phyloP scores from a whole-genome alignment of 2,329 filamentous ascomycete species.

The Aspergillus ochraceus region DNA sequence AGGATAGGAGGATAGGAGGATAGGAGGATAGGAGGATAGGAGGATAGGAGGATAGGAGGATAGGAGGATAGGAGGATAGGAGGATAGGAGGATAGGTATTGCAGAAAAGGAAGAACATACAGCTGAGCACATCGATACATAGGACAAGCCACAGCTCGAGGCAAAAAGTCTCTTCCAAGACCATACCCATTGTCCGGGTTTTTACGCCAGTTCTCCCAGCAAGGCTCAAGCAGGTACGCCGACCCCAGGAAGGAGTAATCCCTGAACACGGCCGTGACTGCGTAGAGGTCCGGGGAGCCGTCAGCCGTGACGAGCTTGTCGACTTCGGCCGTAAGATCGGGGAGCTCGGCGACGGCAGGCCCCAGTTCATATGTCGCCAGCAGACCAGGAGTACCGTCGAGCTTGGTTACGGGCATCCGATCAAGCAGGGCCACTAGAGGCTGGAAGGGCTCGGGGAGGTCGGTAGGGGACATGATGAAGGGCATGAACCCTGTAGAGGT shows the following conservation, averaged over 20 bases:
- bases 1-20: background rate
- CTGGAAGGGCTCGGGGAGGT: constrained; percentile 72
- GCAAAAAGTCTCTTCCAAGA: constrained; percentile 71
- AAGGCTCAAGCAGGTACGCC: constrained; percentile 87
- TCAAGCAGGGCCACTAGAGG: constrained; percentile 70
- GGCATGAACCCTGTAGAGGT: constrained; percentile 48
- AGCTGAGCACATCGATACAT: constrained; percentile 81
- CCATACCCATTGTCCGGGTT: constrained; percentile 69
- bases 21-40: background rate
- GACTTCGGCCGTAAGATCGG: constrained; percentile 72
- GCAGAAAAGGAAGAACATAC: constrained; percentile 56
- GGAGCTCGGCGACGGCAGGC: constrained; percentile 71
- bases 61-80: too few species aligned
- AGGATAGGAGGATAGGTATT: too few species aligned
- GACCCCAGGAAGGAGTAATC: constrained; percentile 92
- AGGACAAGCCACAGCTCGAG: constrained; percentile 72
- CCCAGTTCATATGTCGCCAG: constrained; percentile 74
- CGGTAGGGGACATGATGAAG: constrained; percentile 37
- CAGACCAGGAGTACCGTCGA: constrained; percentile 72
- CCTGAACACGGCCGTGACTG: constrained; percentile 83
- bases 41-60: too few species aligned
- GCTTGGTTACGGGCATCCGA: constrained; percentile 76
- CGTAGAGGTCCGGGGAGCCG: constrained; percentile 66
- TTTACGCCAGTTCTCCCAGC: constrained; percentile 69
- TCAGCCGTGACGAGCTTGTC: constrained; percentile 59